These are phyloP conservation scores for Ogataea nonfermentans DNA, from an alignment of 805 yeast genomes.

Conservation along the genomic window DNA sequence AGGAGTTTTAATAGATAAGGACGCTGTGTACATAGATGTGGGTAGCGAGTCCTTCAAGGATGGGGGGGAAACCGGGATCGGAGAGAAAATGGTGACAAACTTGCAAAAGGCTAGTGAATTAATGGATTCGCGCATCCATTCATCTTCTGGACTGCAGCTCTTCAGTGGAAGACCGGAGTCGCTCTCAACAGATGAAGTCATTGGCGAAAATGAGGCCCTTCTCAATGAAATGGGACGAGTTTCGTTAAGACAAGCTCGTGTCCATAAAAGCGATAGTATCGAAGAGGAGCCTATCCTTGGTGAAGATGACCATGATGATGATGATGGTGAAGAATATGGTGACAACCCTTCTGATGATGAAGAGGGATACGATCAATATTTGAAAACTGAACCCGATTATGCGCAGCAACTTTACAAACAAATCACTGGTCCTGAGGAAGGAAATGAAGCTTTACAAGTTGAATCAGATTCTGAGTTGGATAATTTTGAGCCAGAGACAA, in stretches of 20 bases:
- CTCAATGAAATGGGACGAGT: constrained; percentile 59
- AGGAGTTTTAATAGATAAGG: constrained; percentile 94
- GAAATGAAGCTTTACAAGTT: constrained; percentile 31
- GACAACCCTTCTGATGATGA: constrained; percentile 39
- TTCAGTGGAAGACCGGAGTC: constrained; percentile 49
- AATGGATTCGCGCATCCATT: constrained; percentile 40
- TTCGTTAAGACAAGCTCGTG: constrained; percentile 48
- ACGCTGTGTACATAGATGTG: constrained; percentile 92
- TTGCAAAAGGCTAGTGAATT: constrained; percentile 69
- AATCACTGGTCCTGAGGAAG: neutral
- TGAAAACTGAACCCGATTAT: neutral
- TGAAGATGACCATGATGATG: constrained; percentile 45
- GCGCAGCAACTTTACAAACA: neutral
- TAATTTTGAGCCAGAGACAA: constrained; percentile 38
- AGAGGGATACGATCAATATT: constrained; percentile 21
- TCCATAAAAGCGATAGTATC: constrained; percentile 45
- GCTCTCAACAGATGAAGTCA: constrained; percentile 40
- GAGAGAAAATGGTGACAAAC: constrained; percentile 80
- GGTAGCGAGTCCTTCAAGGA: constrained; percentile 39
- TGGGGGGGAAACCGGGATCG: constrained; percentile 58
- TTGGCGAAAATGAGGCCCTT: constrained; percentile 35
- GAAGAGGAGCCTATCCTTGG: constrained; percentile 37
- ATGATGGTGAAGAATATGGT: constrained; percentile 39
- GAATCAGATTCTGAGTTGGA: constrained; percentile 55
- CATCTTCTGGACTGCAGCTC: constrained; percentile 65